Base-by-base conservation (phyloP, 192 early-diverging fungal species). In the Coemansia reversa region DNA sequence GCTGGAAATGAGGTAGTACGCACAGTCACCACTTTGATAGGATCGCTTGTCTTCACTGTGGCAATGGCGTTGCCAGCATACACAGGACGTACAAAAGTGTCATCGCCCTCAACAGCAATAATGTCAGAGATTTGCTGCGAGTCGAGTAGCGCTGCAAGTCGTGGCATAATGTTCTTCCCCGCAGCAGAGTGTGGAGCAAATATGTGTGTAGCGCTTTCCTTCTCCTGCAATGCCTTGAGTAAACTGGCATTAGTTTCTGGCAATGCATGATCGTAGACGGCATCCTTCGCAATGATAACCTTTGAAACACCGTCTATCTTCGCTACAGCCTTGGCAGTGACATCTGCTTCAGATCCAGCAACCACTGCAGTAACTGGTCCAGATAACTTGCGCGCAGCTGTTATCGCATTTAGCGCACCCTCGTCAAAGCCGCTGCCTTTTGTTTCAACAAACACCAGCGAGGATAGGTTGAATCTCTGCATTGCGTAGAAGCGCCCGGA, bases 51-150 rank as follows among this genome's bases (percentile, higher is more conserved):
- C 81, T 94, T 91, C 62, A 98, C 96, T 0, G 90, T 96, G 35
- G 96, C 94, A 79, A 98, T 90, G 20, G 94, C 96, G 70, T 98
- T 98, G 62, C 94, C 96, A 56, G 96, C 96, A 75, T 95, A 98
- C 76, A 98, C 95, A 29, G 96, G 96, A 12, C 96, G 87, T 54
- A 94, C 88, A 86, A 98, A 98, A 18, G 91, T 93, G 63, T 96
- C 93, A 27, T 84, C 86, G 62, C 84, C 62, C 72, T 91, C 85
- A 47, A 98, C 82, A 45, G 69, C 86, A 67, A 85, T 90, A 50
- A 97, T 88, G 66, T 98, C 96, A 16, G 96, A 94, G 49, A 98
- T 82, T 70, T 89, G 90, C 69, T 89, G 88, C 57, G 96, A 90
- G 67, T 98, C 94, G 62, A 96, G 76, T 19, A 96, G 70, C 20